Evolutionary conservation across 2,329 filamentous ascomycete genomes (phyloP).

Genomic region (Cladosporium sp.): DNA sequence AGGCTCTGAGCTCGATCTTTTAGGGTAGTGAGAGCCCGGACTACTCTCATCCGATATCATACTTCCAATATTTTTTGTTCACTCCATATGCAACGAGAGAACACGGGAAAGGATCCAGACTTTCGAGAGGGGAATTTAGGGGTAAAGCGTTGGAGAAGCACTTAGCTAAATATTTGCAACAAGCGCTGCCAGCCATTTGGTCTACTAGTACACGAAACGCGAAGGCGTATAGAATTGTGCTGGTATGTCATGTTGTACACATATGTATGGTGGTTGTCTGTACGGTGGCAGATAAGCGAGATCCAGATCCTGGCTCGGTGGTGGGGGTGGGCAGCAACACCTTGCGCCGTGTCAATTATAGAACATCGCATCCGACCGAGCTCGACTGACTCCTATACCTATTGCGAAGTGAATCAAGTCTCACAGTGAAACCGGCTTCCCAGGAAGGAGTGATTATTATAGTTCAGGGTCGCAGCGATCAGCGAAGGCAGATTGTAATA

Average conservation of each 20-base stretch:
- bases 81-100: too few relatives aligned
- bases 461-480: slow-evolving; percentile 9
- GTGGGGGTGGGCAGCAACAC: neutral
- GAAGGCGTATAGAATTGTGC: too few relatives aligned
- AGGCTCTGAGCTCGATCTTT: neutral
- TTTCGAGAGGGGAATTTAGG: too few relatives aligned
- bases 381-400: neutral
- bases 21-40: neutral
- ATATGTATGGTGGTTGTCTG: too few relatives aligned
- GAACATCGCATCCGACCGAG: neutral
- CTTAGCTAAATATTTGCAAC: too few relatives aligned
- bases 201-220: too few relatives aligned
- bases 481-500: neutral
- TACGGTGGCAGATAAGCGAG: too few relatives aligned
- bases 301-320: neutral
- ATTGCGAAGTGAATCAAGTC: neutral
- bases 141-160: too few relatives aligned
- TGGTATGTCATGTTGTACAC: too few relatives aligned
- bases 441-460: neutral
- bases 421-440: neutral
- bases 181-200: too few relatives aligned
- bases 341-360: neutral
- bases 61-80: neutral
- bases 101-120: too few relatives aligned
- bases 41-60: neutral